Base-by-base conservation (phyloP, 2,329 filamentous ascomycete genomes). In the Aphanocladium album region DNA sequence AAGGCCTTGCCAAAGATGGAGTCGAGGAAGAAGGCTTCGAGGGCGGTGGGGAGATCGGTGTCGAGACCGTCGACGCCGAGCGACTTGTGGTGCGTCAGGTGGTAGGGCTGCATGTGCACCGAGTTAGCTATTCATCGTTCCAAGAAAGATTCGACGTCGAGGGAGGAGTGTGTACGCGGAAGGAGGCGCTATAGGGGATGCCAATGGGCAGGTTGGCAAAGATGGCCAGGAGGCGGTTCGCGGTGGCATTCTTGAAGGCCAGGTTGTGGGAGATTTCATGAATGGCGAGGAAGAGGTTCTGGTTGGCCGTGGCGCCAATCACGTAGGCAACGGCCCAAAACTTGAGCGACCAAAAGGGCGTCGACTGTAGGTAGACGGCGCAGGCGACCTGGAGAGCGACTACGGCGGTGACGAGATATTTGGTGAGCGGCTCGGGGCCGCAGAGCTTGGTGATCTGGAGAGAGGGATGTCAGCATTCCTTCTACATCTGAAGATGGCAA, bases 191-290 rank as follows among this genome's bases (percentile, higher is more conserved):
- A 73, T 99, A 99, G 5, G 95, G 95, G 57, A 98, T 83, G 51
- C 91, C 95, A 72, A 99, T 99, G 52, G 95, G 95, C 51, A 99
- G 79, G 75, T 99, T 99, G 63, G 95, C 95, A 72, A 97, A 86
- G 63, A 99, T 90, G 66, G 95, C 95, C 65, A 98, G 83, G 57
- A 96, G 72, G 21, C 95, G 83, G 77, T 99, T 99, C 63, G 86
- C 88, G 46, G 87, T 73, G 1, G 90, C 83, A 27, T 86, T 93
- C 66, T 86, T 86, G 81, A 98, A 98, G 39, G 93, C 95, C 64
- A 99, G 82, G 73, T 99, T 99, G 79, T 99, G 95, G 17, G 91
- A 96, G 74, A 99, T 98, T 77, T 99, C 95, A 79, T 99, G 95
- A 71, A 99, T 99, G 62, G 95, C 92, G 46, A 99, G 87, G 80